These are phyloP conservation scores for Dipteronia dyeriana DNA, from an alignment of 345 rosid species.

Conservation along the genomic window DNA sequence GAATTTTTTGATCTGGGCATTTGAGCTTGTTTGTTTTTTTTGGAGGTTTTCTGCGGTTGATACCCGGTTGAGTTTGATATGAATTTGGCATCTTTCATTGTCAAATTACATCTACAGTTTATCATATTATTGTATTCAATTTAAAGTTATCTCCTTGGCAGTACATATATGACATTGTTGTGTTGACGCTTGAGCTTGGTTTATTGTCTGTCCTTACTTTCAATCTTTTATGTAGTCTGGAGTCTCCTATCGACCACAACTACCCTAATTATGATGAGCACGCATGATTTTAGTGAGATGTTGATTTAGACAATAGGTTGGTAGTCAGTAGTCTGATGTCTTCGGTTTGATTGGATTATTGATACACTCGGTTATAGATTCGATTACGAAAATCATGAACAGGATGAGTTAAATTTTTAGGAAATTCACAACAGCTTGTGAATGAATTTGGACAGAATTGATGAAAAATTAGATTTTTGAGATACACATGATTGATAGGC, in stretches of 20 bases:
- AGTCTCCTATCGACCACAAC: background rate
- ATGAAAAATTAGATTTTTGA: background rate
- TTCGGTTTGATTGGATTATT: background rate
- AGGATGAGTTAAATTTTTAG: background rate
- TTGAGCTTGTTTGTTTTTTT: background rate
- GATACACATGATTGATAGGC: background rate
- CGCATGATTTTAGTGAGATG: background rate
- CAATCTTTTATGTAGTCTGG: background rate
- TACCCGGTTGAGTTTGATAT: background rate
- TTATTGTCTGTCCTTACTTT: background rate
- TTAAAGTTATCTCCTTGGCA: background rate
- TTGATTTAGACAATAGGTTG: background rate
- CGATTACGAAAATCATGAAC: background rate
- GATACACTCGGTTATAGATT: background rate
- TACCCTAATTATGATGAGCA: background rate
- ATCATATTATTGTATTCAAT: background rate
- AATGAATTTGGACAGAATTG: background rate
- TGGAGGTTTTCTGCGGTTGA: no score
- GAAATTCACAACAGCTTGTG: background rate
- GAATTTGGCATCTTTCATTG: background rate
- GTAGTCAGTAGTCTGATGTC: constrained; percentile 1
- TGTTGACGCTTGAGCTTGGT: background rate
- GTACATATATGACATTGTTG: background rate
- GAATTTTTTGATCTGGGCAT: constrained; percentile 19
- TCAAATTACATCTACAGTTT: background rate